phyloP scores from a whole-genome alignment of 2,329 filamentous ascomycete genomes.

The Ramularia collo-cygni region DNA sequence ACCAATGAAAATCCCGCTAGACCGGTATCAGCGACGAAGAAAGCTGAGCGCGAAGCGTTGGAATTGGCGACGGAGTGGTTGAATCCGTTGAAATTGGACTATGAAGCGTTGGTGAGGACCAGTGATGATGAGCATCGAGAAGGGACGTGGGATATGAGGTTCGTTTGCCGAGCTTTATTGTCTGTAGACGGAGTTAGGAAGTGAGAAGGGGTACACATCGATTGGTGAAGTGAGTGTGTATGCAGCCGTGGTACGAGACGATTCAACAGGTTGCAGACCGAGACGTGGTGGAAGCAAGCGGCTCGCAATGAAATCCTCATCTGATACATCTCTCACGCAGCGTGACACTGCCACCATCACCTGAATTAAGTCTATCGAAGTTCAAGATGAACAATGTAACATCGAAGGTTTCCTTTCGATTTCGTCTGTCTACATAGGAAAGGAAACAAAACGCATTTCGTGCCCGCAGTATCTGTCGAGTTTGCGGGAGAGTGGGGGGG shows the following conservation, averaged over 20 bases:
- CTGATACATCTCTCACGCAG: too few relatives aligned
- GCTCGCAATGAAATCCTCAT: too few relatives aligned
- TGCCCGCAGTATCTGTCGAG: too few relatives aligned
- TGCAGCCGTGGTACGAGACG: too few relatives aligned
- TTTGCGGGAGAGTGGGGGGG: conserved; percentile 14
- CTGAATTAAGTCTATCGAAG: neutral
- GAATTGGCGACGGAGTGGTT: conserved; percentile 17
- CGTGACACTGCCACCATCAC: too few relatives aligned
- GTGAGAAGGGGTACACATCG: too few relatives aligned
- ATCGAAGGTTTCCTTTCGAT: conserved; percentile 1
- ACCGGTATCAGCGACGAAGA: too few relatives aligned
- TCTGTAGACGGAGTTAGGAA: conserved; percentile 5
- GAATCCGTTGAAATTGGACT: conserved; percentile 11
- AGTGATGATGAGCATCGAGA: conserved; percentile 9
- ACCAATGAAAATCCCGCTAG: conserved; percentile 2
- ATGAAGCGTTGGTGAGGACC: conserved; percentile 10
- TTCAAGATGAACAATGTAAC: neutral
- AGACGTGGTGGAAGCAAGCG: too few relatives aligned
- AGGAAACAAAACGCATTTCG: neutral
- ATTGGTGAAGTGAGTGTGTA: too few relatives aligned
- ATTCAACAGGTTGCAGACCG: too few relatives aligned
- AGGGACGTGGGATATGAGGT: conserved; percentile 21
- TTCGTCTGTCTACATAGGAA: conserved; percentile 3
- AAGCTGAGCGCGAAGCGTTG: conserved; percentile 10
- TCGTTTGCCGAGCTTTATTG: conserved; percentile 17